phyloP scores from a whole-genome alignment of 495 filamentous ascomycete species.

The Aspergillus affinis region DNA sequence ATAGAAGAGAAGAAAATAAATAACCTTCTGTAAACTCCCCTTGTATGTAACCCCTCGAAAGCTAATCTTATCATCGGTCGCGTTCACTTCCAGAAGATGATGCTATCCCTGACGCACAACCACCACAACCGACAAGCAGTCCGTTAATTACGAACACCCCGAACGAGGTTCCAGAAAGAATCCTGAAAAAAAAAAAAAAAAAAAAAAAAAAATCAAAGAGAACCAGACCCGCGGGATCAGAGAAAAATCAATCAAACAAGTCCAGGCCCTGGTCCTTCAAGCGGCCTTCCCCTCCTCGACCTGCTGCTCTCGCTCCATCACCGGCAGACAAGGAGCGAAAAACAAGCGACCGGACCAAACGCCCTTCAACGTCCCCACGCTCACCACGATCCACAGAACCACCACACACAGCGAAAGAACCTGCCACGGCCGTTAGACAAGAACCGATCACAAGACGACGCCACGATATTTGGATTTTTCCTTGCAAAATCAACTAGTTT shows the following conservation, averaged over 20 bases:
- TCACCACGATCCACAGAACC: slow-evolving; percentile 53
- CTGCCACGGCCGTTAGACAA: slow-evolving; percentile 19
- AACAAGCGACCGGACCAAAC: slow-evolving; percentile 47
- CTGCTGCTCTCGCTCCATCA: slow-evolving; percentile 28
- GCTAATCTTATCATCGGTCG: not conserved
- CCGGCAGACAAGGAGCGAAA: slow-evolving; percentile 52
- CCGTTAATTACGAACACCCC: not conserved
- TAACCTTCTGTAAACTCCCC: not conserved
- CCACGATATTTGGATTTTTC: too few species aligned
- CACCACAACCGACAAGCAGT: too few species aligned
- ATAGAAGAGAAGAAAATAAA: not conserved
- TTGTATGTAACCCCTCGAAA: not conserved
- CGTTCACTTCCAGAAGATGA: not conserved
- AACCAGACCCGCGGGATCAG: too few species aligned
- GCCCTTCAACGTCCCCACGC: slow-evolving; percentile 42
- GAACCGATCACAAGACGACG: not conserved
- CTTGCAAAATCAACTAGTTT: too few species aligned
- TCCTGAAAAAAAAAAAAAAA: not conserved
- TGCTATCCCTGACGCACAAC: not conserved
- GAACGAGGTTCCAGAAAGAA: too few species aligned
- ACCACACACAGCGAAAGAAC: slow-evolving; percentile 49
- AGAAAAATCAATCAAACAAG: not conserved
- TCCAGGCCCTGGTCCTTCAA: too few species aligned
- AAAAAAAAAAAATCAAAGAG: not conserved
- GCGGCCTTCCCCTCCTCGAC: slow-evolving; percentile 20